Base-by-base conservation (phyloP, 306 rosid species). In the Castanea crenata region DNA sequence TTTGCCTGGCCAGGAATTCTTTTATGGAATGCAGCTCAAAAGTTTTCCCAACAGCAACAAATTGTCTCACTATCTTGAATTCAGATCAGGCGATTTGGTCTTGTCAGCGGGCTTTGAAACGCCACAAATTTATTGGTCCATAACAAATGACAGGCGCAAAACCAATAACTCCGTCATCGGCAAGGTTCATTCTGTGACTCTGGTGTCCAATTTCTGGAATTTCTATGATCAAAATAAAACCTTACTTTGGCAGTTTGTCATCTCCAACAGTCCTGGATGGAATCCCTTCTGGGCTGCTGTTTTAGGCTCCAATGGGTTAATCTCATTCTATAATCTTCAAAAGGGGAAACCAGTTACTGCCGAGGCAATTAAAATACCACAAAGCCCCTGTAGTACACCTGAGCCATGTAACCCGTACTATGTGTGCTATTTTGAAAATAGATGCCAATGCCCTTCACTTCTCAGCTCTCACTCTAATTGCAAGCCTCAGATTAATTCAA, bases 41-140 rank as follows among this genome's bases (percentile, higher is more conserved):
- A 79, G 88, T 69, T 82, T 74, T 46, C 86, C 79, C 12, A 85
- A 79, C 20, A 20, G 34, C 19, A 76, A 79, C n/a, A 44, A 62
- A n/a, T n/a, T 82, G 77, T 82, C 79, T n/a, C 74, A 67, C 71
- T 72, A 18, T 65, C 83, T 85, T 7, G 82, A 76, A 56, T 71
- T 85, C 31, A 74, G 77, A 56, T 80, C 83, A 0, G 88, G 88
- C 0, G 78, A 76, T 55, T 58, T 85, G 71, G 75, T 79, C 51
- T 35, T 85, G 67, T 85, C 74, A 18, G 86, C 88, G 6, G 88
- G 86, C 23, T 85, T 58, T 72, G 59, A 52, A 20, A 76, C 34
- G 38, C 84, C 86, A n/a, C 88, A 85, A 74, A 23, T 82, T 58
- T 85, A 85, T 61, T 85, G 88, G 88, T 77, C 88, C 77, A 52